Evolutionary conservation across 192 early-diverging fungal species (phyloP).

Genomic region (Linderina pennispora): DNA sequence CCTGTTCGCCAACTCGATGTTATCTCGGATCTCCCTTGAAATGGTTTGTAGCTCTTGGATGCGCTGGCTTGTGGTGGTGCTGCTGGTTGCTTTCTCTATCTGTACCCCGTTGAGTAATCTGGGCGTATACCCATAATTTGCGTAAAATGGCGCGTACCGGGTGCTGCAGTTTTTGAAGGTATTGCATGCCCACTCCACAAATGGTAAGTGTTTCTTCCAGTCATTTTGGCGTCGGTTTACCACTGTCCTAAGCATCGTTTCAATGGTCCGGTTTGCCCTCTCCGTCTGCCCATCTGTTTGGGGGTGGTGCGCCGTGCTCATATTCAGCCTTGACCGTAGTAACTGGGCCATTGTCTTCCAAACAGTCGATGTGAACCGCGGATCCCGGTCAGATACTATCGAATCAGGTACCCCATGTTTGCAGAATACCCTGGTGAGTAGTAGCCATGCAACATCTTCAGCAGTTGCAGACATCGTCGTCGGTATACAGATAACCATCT

Average conservation of each 20-base stretch:
- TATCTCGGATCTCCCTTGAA: neutral
- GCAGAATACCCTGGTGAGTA: constrained; percentile 13
- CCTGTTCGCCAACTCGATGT: neutral
- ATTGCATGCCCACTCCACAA: constrained; percentile 8
- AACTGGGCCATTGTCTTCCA: constrained; percentile 3
- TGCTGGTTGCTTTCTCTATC: neutral
- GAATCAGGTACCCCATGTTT: constrained; percentile 10
- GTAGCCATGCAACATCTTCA: constrained; percentile 7
- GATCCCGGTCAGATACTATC: constrained; percentile 13
- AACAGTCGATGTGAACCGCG: constrained; percentile 10
- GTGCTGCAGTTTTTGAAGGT: constrained; percentile 1
- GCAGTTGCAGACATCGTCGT: no score
- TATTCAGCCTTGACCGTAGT: neutral
- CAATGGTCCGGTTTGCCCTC: constrained; percentile 3
- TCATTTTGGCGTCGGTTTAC: constrained; percentile 1
- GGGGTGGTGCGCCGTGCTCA: constrained; percentile 4
- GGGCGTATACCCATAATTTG: constrained; percentile 6
- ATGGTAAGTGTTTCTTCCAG: constrained; percentile 4
- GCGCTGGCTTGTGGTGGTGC: neutral
- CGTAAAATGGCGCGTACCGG: neutral
- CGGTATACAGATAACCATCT: constrained; percentile 4
- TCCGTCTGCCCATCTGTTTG: constrained; percentile 17
- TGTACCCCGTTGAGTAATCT: no score
- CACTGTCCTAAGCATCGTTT: constrained; percentile 4
- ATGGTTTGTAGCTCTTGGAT: neutral